Conservation (phyloP, 2,329 filamentous ascomycete species). For the Teratosphaeria epicoccoides region DNA sequence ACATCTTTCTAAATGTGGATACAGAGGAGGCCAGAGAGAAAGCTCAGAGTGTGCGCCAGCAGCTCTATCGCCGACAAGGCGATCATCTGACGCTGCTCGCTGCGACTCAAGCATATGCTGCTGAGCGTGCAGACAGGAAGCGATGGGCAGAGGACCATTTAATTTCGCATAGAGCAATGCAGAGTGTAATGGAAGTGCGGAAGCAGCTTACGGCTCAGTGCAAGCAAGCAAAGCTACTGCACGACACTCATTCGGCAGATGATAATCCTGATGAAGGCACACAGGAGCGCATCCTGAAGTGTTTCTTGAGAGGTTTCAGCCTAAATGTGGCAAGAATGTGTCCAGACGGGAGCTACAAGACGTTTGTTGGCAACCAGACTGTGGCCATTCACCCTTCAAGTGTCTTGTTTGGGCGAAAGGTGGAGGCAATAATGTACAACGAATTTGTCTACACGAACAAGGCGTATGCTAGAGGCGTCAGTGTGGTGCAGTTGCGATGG, state of each 20-base stretch:
- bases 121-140: conserved; percentile 48
- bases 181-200: conserved; percentile 53
- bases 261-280: conserved; percentile 29
- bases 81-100: conserved; percentile 54
- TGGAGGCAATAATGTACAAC: conserved; percentile 54
- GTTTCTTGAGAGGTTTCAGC: conserved; percentile 48
- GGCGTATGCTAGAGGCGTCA: conserved; percentile 52
- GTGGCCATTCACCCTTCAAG: conserved; percentile 54
- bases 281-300: conserved; percentile 43
- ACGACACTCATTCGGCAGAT: conserved; percentile 6
- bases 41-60: conserved; percentile 44
- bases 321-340: conserved; percentile 50
- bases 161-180: conserved; percentile 54
- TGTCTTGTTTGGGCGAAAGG: conserved; percentile 48
- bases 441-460: conserved; percentile 57
- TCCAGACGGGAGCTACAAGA: conserved; percentile 52
- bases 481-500: conserved; percentile 53
- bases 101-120: conserved; percentile 49
- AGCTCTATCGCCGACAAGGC: conserved; percentile 49
- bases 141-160: conserved; percentile 50
- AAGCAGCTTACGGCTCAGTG: conserved; percentile 51
- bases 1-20: conserved; percentile 49
- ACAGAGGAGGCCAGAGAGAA: conserved; percentile 51
- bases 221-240: conserved; percentile 29
- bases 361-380: conserved; percentile 49